Evolutionary conservation across 108 stramenopile species (phyloP).

Genomic region (Fragilaria crotonensis): DNA sequence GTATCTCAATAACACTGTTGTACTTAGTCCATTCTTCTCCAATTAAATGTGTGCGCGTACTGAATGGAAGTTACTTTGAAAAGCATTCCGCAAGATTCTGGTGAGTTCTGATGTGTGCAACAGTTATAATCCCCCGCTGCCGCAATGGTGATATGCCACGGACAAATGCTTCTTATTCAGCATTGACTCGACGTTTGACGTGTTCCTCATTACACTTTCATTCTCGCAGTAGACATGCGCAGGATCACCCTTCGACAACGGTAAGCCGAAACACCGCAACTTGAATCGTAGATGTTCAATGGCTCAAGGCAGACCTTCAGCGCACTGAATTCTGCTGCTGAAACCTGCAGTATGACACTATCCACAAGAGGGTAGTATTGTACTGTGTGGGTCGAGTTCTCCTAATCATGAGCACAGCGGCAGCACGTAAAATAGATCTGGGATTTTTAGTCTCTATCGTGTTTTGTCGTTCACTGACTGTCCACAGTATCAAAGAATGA

Average conservation of each 20-base stretch:
- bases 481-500: too few relatives aligned
- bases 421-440: too few relatives aligned
- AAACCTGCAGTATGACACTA: constrained; percentile 38
- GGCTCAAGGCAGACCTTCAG: constrained; percentile 34
- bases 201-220: constrained; percentile 27
- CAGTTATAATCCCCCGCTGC: too few relatives aligned
- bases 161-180: constrained; percentile 34
- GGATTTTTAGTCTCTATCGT: constrained; percentile 20
- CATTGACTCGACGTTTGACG: too few relatives aligned
- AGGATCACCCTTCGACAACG: constrained; percentile 21
- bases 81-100: too few relatives aligned
- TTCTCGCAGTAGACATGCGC: constrained; percentile 30
- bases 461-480: constrained; percentile 36
- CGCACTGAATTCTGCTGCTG: constrained; percentile 45
- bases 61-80: too few relatives aligned
- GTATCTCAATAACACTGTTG: too few relatives aligned
- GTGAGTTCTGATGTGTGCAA: too few relatives aligned
- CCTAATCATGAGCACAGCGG: too few relatives aligned
- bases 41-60: too few relatives aligned
- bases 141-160: constrained; percentile 24
- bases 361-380: constrained; percentile 26
- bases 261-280: constrained; percentile 39
- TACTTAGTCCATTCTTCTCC: too few relatives aligned
- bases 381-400: too few relatives aligned
- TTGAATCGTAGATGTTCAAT: constrained; percentile 34